Evolutionary conservation across 768 basidiomycete species (phyloP), one percentile per base, ranked within the genome.

Genomic region (Holtermannia corniformis): DNA sequence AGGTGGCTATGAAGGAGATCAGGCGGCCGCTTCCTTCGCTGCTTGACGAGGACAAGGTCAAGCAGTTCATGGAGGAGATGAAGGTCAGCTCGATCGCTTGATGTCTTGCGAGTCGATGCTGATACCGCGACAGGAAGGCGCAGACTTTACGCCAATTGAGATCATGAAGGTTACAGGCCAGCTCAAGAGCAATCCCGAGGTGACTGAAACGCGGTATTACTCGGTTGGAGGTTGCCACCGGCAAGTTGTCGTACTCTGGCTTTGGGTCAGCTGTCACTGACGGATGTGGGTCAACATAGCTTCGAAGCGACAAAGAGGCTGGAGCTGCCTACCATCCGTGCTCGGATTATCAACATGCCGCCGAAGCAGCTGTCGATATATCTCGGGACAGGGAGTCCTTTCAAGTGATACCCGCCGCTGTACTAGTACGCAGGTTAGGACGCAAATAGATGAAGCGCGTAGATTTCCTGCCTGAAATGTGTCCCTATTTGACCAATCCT

Each of bases 141-240:
- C 72, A 57, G 57, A 59, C 11, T 71, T 74, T 44, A 72, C 73
- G 2, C 71, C 73, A 3, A 68, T 74, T 22, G 73, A 74, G 24
- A 61, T 74, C 1, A 55, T 72, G 28, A 57, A 68, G 46, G 65
- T 68, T 2, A 56, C 51, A 22, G 50, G 60, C 1, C 56, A 60
- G 1, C 61, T 67, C 22, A 65, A 63, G 37, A 41, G 25, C 20
- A 56, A 65, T 32, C 62, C 64, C 2, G 54, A 54, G 11, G 50
- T 54, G 3, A 48, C 57, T 2, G 52, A 66, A 44, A 52, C 47
- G 13, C 72, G 69, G 54, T 74, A 72, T 56, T 71, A 69, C 46
- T 56, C 67, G 3, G 62, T 74, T 49, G 73, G 73, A 2, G 73
- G 73, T 1, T 74, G 73, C 55, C 73, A 74, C 52, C 42, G 73